Conservation (phyloP, 495 filamentous ascomycete species). For the Cladorrhinum samala region DNA sequence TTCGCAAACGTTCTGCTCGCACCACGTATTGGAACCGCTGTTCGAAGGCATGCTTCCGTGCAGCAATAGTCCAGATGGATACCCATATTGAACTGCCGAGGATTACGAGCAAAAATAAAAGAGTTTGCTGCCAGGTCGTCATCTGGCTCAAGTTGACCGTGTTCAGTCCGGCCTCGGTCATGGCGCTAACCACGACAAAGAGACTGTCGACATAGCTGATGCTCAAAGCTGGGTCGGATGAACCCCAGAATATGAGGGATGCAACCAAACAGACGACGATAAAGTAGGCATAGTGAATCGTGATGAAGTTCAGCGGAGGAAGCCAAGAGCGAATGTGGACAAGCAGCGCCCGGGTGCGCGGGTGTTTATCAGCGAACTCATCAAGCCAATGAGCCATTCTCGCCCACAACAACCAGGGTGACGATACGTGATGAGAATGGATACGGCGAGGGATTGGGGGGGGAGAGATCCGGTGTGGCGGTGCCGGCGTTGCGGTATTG, state of each 20-base stretch:
- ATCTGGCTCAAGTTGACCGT: constrained; percentile 60
- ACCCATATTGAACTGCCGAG: constrained; percentile 68
- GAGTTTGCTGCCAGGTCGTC: constrained; percentile 71
- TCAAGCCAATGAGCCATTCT: constrained; percentile 10
- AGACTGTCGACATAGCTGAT: constrained; percentile 70
- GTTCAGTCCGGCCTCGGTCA: constrained; percentile 73
- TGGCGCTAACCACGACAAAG: constrained; percentile 71
- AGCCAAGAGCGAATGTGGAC: constrained; percentile 24
- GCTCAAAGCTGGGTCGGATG: constrained; percentile 50
- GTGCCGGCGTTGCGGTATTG: not conserved
- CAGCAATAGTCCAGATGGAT: constrained; percentile 54
- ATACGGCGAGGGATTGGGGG: not conserved
- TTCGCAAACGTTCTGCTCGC: constrained; percentile 38
- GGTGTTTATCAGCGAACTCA: constrained; percentile 16
- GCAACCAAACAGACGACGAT: constrained; percentile 55
- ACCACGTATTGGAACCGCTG: constrained; percentile 55
- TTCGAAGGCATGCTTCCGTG: constrained; percentile 67
- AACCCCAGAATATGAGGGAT: constrained; percentile 68
- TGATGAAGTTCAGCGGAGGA: constrained; percentile 70
- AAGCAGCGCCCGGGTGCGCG: not conserved
- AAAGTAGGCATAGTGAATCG: constrained; percentile 69
- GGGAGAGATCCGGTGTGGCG: not conserved
- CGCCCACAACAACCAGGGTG: not conserved
- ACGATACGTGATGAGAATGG: not conserved
- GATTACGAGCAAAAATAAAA: constrained; percentile 68